Conservation (phyloP, 2,329 filamentous ascomycete species). For the Penicillium sp. region DNA sequence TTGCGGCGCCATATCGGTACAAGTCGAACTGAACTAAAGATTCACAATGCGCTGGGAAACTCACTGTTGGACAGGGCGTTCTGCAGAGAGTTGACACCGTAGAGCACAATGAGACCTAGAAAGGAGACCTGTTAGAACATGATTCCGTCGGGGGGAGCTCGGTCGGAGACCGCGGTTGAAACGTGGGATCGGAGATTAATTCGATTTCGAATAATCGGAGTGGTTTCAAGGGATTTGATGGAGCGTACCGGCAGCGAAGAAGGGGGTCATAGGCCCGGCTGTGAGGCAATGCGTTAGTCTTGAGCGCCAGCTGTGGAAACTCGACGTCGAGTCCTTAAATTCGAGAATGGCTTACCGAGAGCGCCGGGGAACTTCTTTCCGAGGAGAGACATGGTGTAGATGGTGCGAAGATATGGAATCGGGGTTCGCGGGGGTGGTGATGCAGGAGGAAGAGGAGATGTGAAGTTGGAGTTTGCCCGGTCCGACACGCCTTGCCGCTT, state of each 20-base stretch:
- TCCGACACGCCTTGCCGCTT: constrained; percentile 31
- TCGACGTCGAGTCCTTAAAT: not conserved
- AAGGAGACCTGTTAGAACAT: constrained; percentile 27
- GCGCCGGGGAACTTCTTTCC: constrained; percentile 82
- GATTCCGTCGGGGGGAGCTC: constrained; percentile 5
- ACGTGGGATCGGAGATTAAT: not conserved
- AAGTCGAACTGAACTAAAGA: not conserved
- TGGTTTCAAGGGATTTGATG: not conserved
- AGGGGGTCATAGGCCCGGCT: constrained; percentile 91
- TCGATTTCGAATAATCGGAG: not conserved
- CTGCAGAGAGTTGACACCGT: constrained; percentile 85
- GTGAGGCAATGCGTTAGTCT: constrained; percentile 36
- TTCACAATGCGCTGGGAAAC: constrained; percentile 34
- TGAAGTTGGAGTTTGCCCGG: constrained; percentile 42
- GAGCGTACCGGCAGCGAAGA: constrained; percentile 87
- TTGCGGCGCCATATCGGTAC: not conserved
- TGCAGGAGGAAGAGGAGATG: constrained; percentile 33
- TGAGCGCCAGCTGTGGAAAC: not conserved
- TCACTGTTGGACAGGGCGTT: constrained; percentile 76
- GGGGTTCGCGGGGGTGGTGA: constrained; percentile 28
- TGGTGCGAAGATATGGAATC: constrained; percentile 29
- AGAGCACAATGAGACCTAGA: constrained; percentile 78
- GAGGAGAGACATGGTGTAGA: constrained; percentile 70
- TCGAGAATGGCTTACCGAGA: constrained; percentile 61
- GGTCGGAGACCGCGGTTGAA: not conserved